Base-by-base conservation (phyloP, 2,329 filamentous ascomycete species). In the Madurella mycetomatis region DNA sequence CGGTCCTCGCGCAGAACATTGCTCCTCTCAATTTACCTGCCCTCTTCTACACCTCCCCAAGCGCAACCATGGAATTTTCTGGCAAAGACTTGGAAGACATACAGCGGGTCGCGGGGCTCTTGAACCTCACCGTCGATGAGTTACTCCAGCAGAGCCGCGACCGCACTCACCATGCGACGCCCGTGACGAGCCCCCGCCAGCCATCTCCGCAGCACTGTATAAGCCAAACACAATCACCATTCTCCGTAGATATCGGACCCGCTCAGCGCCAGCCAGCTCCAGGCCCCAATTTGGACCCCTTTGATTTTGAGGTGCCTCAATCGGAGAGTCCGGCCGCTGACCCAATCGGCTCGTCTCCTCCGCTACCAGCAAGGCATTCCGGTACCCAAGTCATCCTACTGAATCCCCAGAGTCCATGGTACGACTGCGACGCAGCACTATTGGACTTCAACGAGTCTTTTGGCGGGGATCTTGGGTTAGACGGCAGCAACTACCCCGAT, bases 41-140 rank as follows among this genome's bases (percentile, higher is more conserved):
- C 5, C 1, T 18, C 40, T 9, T 31, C 16, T 30, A 16, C 15
- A 15, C 25, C 2, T 11, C 31, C 39, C 12, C 31, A 17, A 47
- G 41, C 25, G 13, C 45, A 55, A 41, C 48, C 49, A 63, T 63
- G 61, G 56, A 63, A 31, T 63, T 63, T 39, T 59, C 60, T 1
- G 48, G 54, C 13, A 59, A 58, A 15, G 61, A 63, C 17, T 41
- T 62, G 32, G 58, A 56, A 18, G 61, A 60, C 46, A 62, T 64
- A 19, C 62, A 60, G 49, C 57, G 59, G 1, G 62, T 61, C 16
- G 62, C 62, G 2, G 62, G 62, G 7, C 58, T 64, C 11, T 42
- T 64, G 32, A 59, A 60, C 31, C 52, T 64, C 37, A 60, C 59
- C 3, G 60, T 64, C 15, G 62, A 64, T 46, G 62, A 64, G 53